Evolutionary conservation across 2,329 filamentous ascomycete species (phyloP).

Genomic region (Ceratocystiopsis sp.): DNA sequence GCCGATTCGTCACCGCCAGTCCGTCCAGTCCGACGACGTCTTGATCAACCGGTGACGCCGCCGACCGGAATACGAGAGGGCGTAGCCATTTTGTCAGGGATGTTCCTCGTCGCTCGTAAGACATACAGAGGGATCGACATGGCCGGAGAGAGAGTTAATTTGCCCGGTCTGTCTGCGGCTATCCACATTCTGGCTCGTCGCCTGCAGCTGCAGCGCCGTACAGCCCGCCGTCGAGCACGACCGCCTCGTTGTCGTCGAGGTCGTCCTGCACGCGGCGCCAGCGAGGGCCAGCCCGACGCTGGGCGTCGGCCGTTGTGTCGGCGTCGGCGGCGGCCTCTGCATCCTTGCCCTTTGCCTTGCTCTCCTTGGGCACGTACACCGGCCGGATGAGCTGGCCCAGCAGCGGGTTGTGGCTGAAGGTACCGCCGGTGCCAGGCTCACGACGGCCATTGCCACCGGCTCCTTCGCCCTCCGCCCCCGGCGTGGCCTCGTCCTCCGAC

Average conservation of each 20-base stretch:
- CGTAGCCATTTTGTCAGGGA: constrained; percentile 3
- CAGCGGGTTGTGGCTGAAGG: constrained; percentile 53
- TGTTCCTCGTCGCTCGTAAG: neutral
- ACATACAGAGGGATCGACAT: too few species aligned
- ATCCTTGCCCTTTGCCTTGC: neutral
- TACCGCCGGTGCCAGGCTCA: constrained; percentile 28
- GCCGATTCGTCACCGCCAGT: constrained; percentile 12
- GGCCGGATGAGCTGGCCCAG: constrained; percentile 47
- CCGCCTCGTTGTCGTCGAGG: constrained; percentile 36
- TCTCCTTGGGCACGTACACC: constrained; percentile 23
- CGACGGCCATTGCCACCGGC: constrained; percentile 3
- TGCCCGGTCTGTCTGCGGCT: neutral
- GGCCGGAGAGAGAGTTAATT: too few species aligned
- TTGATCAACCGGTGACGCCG: constrained; percentile 7
- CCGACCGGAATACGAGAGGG: constrained; percentile 6
- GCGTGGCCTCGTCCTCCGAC: constrained; percentile 9
- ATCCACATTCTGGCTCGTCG: constrained; percentile 2
- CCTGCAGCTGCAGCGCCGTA: constrained; percentile 18
- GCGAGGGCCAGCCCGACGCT: constrained; percentile 14
- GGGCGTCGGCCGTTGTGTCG: neutral
- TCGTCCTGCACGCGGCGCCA: constrained; percentile 48
- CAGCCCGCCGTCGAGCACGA: constrained; percentile 40
- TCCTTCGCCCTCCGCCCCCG: constrained; percentile 14
- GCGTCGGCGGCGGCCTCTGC: neutral
- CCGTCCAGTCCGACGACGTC: constrained; percentile 11